These are phyloP conservation scores for Perkinsus chesapeaki DNA, from an alignment of 169 alveolate genomes.

Conservation along the genomic window DNA sequence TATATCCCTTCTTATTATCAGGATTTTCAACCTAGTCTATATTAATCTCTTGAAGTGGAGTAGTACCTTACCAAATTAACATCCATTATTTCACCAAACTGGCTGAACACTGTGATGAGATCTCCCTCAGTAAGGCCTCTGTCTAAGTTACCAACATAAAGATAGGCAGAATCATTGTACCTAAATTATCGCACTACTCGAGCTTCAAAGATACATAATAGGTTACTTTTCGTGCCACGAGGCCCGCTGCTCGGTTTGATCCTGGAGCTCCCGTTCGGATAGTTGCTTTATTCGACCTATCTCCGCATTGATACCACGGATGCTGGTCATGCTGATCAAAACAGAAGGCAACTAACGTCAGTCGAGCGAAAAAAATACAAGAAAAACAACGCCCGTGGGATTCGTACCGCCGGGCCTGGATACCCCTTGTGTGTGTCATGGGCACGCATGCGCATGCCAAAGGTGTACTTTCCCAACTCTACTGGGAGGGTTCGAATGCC, in stretches of 20 bases:
- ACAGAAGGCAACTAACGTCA: neutral
- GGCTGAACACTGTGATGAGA: slow-evolving; percentile 85
- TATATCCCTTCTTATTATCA: neutral
- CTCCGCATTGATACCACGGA: neutral
- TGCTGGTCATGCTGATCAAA: neutral
- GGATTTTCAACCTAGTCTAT: slow-evolving; percentile 12
- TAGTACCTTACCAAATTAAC: slow-evolving; percentile 55
- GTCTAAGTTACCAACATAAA: slow-evolving; percentile 64
- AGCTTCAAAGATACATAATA: neutral
- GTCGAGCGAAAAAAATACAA: neutral
- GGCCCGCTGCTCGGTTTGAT: neutral
- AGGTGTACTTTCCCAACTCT: no score
- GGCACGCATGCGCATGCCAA: no score
- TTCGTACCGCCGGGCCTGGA: no score
- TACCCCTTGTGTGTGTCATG: no score
- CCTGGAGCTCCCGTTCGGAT: neutral
- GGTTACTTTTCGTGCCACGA: neutral
- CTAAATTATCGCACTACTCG: neutral
- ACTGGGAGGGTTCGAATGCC: no score
- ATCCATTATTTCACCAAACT: slow-evolving; percentile 91
- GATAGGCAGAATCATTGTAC: slow-evolving; percentile 6
- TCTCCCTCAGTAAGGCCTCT: slow-evolving; percentile 93
- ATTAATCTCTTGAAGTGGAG: slow-evolving; percentile 83
- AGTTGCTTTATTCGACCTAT: neutral
- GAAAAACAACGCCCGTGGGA: neutral